Base-by-base conservation (phyloP, 257 asterid species). In the Sherardia arvensis region DNA sequence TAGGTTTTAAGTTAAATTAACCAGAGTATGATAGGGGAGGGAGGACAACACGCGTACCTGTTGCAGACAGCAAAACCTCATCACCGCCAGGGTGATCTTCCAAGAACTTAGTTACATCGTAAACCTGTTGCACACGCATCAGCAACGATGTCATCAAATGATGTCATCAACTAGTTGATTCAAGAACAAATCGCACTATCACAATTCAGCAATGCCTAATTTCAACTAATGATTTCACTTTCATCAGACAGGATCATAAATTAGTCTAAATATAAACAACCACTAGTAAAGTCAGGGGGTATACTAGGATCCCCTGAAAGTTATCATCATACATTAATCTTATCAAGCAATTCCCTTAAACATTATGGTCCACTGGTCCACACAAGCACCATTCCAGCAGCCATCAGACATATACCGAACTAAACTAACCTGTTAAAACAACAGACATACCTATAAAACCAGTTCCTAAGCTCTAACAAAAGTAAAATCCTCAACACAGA, bases 61-160 rank as follows among this genome's bases (percentile, higher is more conserved):
- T 84, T 68, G 95, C 82, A 62, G 91, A 80, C 78, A 86, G 53
- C 83, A 90, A 68, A 60, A 90, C 96, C 63, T 87, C 97, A 43
- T 90, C 97, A 14, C 97, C 97, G 43, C 97, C 97, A 0, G 97
- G 97, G 78, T 90, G 97, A 73, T 90, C 96, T 40, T 87, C 94
- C 86, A 90, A 65, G 84, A 85, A 90, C 62, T 80, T 87, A 2
- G 96, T 85, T 73, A 90, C 96, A 70, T 90, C 86, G 43, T 82
- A 90, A 60, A 87, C 96, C 97, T 90, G 80, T 69, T 60, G 28
- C 38, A 21, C 55, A 59, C 11, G 38, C 28, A 32, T 12, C 2
- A 65, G 28, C 34, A 32, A 47, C 14, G 0, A 30, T 11, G 36
- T 29, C 32, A 65, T 32, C 22, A 47, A 28, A n/a, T n/a, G n/a